These are phyloP conservation scores for Mortierella sp. DNA, from an alignment of 371 early-diverging fungal genomes.

Conservation along the genomic window DNA sequence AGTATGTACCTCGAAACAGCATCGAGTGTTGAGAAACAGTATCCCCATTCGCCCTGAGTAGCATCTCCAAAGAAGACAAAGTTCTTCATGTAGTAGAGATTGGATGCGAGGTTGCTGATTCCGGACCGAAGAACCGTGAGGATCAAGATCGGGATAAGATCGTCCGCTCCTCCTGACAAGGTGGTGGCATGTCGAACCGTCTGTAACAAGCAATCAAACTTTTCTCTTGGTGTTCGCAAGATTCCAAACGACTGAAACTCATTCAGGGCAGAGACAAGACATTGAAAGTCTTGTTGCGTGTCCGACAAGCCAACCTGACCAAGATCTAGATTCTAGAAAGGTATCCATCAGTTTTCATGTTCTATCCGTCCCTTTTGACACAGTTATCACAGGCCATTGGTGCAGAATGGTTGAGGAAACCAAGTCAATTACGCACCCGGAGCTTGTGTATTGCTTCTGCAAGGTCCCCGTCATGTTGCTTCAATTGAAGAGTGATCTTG, in stretches of 20 bases:
- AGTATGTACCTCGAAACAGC: conserved; percentile 62
- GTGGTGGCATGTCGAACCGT: conserved; percentile 50
- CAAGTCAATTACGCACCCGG: conserved; percentile 20
- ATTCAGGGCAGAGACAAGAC: conserved; percentile 56
- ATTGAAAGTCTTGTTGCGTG: conserved; percentile 42
- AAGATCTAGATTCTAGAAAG: conserved; percentile 56
- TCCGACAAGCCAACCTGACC: conserved; percentile 61
- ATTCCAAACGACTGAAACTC: conserved; percentile 62
- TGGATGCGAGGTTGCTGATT: conserved; percentile 63
- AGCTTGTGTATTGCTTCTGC: conserved; percentile 55
- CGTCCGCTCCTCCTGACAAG: conserved; percentile 55
- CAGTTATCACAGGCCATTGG: too few species aligned
- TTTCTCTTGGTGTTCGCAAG: conserved; percentile 63
- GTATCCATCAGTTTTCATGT: background rate
- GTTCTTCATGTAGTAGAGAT: conserved; percentile 67
- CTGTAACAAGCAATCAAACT: conserved; percentile 58
- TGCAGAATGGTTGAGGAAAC: background rate
- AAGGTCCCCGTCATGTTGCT: conserved; percentile 55
- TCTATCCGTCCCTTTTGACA: background rate
- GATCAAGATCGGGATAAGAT: conserved; percentile 61
- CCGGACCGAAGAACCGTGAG: conserved; percentile 62
- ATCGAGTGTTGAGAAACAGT: conserved; percentile 66
- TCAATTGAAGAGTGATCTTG: conserved; percentile 59
- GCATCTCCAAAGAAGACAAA: conserved; percentile 60
- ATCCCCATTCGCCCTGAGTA: conserved; percentile 60